Conservation (phyloP, 2,329 filamentous ascomycete genomes). For the Arthrocladium fulminans region DNA sequence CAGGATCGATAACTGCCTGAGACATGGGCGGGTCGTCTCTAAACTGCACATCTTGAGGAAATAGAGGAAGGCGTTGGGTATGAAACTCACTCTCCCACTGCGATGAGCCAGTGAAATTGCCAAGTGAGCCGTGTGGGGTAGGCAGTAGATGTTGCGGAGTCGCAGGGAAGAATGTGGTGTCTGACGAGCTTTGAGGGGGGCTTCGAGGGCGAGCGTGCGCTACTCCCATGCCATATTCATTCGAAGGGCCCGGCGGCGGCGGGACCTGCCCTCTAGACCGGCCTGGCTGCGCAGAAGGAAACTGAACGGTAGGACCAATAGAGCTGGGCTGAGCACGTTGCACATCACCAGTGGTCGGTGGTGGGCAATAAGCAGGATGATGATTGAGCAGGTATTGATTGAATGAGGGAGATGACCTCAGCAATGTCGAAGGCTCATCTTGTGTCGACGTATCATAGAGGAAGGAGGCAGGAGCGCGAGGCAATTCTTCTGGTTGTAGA, state of each 20-base stretch:
- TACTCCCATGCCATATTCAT: background rate
- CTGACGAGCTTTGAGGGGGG: background rate
- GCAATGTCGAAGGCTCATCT: background rate
- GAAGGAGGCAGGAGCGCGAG: slow-evolving; percentile 5
- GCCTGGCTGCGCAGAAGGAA: background rate
- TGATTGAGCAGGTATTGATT: slow-evolving; percentile 2
- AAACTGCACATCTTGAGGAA: slow-evolving; percentile 1
- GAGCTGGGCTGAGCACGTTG: background rate
- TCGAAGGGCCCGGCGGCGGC: background rate
- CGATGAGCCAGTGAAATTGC: background rate
- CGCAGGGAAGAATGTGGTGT: background rate
- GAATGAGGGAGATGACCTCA: slow-evolving; percentile 1
- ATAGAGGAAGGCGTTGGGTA: background rate
- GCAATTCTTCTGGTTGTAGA: slow-evolving; percentile 7
- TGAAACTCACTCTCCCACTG: background rate
- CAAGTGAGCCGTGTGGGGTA: background rate
- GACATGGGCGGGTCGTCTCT: background rate
- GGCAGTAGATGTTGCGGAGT: background rate
- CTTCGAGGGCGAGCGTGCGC: background rate
- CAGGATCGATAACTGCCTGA: background rate
- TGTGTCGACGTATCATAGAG: slow-evolving; percentile 8
- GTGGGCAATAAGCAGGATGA: slow-evolving; percentile 2
- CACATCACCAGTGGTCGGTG: background rate
- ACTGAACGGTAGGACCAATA: background rate
- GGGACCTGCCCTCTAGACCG: background rate